Evolutionary conservation across 805 yeast species (phyloP), one percentile per base, ranked within the genome.

Genomic region (Ogataea corticis): DNA sequence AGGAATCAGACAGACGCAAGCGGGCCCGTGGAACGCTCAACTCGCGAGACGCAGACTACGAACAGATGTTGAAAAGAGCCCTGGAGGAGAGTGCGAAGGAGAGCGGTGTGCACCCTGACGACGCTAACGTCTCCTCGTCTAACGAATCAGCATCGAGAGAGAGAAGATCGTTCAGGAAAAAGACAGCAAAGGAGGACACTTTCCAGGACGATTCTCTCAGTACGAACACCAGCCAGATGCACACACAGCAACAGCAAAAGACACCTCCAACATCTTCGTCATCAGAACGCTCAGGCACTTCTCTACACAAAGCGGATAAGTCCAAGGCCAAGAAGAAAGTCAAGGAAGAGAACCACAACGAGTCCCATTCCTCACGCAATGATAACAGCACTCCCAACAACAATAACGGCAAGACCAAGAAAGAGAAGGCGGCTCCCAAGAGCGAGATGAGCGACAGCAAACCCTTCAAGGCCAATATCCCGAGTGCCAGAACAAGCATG

Each of bases 391-490:
- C 11, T 13, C 3, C 12, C 3, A 9, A 12, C 18, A 12, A 17
- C 14, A 12, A 12, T 13, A 9, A 12, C 35, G 23, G 17, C 23
- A 11, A 13, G 13, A 7, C 7, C 33, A 55, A 56, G n/a, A 38
- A 35, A 14, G 43, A 48, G 42, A 58, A 46, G 33, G 57, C 49
- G 42, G 55, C 53, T 34, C 33, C 48, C 3, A 59, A 55, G 17
- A 28, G 36, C 7, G 70, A 70, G 44, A 72, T 79, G 29, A 76
- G 77, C 28, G 75, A 81, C 33, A 80, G 76, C 50, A 87, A 84
- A 61, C 86, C 92, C 2, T 83, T 88, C 38, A 85, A 81, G 55
- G 97, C 98, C 12, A 78, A 96, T 45, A 71, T 82, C 35, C 97
- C 96, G 6, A 84, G 84, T 47, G 82, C 82, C 16, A 77, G 88